phyloP scores from a whole-genome alignment of 805 yeast species.

The Candida nonsorbophila region DNA sequence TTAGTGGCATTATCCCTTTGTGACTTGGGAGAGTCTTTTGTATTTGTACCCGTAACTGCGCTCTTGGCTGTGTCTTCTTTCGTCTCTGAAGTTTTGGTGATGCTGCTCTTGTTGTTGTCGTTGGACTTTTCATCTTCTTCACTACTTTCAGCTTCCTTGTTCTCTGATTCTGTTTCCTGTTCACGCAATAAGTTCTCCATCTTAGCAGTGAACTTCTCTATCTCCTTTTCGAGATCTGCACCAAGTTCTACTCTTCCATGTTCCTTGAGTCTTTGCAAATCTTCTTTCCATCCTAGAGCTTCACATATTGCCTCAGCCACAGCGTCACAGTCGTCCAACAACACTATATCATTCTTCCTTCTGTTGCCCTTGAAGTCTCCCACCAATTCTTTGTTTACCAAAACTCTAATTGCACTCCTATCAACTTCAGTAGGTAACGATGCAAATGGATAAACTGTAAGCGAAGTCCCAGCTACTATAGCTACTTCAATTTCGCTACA shows the following conservation, averaged over 20 bases:
- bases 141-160: slow-evolving; percentile 3
- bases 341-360: slow-evolving; percentile 56
- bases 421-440: slow-evolving; percentile 63
- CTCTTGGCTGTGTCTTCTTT: too few species aligned
- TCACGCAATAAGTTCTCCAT: slow-evolving; percentile 5
- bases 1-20: too few species aligned
- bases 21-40: too few species aligned
- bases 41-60: too few species aligned
- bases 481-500: slow-evolving; percentile 56
- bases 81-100: too few species aligned
- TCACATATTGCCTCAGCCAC: slow-evolving; percentile 51
- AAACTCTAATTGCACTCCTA: slow-evolving; percentile 44
- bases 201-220: slow-evolving; percentile 7
- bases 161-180: slow-evolving; percentile 2
- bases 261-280: slow-evolving; percentile 38
- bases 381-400: slow-evolving; percentile 71
- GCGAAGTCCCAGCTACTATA: slow-evolving; percentile 88
- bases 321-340: slow-evolving; percentile 62
- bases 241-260: slow-evolving; percentile 9
- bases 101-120: too few species aligned
- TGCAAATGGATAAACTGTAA: slow-evolving; percentile 90
- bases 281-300: slow-evolving; percentile 60
- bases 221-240: slow-evolving; percentile 7
- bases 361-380: slow-evolving; percentile 56
- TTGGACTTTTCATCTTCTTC: slow-evolving; percentile 1